Base-by-base conservation (phyloP, 176 grass and related monocot species). In the Oryza officinalis region DNA sequence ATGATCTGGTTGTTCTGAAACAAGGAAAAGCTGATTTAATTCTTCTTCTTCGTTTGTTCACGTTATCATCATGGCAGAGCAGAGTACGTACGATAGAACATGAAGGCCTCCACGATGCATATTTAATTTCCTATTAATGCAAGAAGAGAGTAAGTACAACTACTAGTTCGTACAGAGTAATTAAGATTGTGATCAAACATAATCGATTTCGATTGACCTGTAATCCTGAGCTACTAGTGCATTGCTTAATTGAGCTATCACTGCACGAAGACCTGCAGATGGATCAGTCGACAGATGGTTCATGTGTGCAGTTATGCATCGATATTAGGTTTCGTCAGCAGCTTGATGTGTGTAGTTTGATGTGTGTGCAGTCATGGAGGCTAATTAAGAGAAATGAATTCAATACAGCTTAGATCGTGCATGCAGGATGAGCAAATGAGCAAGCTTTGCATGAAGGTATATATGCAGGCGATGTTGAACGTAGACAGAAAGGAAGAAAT, bases 31-130 rank as follows among this genome's bases (percentile, higher is more conserved):
- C 6, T 20, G 13, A 47, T 47, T 15, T 15, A 47, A 14, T 15
- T 35, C 28, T 81, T 20, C 81, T 59, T n/a, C 52, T n/a, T n/a
- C 10, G 72, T 63, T 31, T 82, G 14, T 50, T 60, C 11, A 85
- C 47, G 35, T 60, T 78, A 26, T 25, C 75, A 72, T 37, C 30
- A 71, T 74, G 74, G 23, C 40, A 78, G 63, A 61, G n/a, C 57
- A 60, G 57, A 65, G 14, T 22, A 57, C 50, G 72, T 41, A 64
- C 86, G 30, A 65, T 33, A 65, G 41, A 88, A 25, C n/a, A 22
- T 26, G 32, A 76, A 47, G 31, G 31, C 22, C 57, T 25, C 57
- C 57, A 61, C n/a, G 23, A 61, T 61, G 57, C 57, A 23, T 61
- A 25, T 61, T 23, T 1, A 61, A 25, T 61, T 61, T 61, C 57